Evolutionary conservation across 192 early-diverging fungal species (phyloP).

Genomic region (Coemansia erecta): DNA sequence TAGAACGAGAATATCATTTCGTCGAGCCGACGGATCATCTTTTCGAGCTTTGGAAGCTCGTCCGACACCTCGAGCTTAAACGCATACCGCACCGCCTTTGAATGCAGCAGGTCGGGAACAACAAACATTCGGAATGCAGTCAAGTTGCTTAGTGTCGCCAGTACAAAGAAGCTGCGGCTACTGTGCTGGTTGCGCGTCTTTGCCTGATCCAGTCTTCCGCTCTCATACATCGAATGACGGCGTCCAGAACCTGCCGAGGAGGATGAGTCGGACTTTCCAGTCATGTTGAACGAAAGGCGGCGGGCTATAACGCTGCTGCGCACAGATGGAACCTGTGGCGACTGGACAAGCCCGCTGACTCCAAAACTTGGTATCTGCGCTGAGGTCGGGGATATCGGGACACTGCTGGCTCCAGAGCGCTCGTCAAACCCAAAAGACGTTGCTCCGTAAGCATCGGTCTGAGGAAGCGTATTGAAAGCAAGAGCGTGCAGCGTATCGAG

Average conservation of each 20-base stretch:
- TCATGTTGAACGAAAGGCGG: constrained; percentile 37
- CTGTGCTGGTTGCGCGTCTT: constrained; percentile 11
- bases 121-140: constrained; percentile 66
- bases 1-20: constrained; percentile 84
- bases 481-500: constrained; percentile 80
- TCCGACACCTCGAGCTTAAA: constrained; percentile 58
- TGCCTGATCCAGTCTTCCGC: constrained; percentile 13
- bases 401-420: neutral
- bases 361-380: constrained; percentile 4
- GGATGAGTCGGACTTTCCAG: constrained; percentile 14
- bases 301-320: constrained; percentile 27
- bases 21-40: constrained; percentile 76
- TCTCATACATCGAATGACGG: constrained; percentile 25
- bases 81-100: constrained; percentile 63
- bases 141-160: constrained; percentile 85
- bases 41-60: constrained; percentile 65
- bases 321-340: constrained; percentile 54
- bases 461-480: constrained; percentile 30
- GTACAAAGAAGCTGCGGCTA: constrained; percentile 44
- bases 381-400: neutral
- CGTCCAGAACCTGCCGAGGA: constrained; percentile 7
- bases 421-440: constrained; percentile 4
- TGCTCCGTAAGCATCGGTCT: neutral
- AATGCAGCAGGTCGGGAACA: constrained; percentile 70
- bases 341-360: neutral